These are phyloP conservation scores for Trichoderma lentiforme DNA, from an alignment of 2,329 filamentous ascomycete genomes.

Conservation along the genomic window DNA sequence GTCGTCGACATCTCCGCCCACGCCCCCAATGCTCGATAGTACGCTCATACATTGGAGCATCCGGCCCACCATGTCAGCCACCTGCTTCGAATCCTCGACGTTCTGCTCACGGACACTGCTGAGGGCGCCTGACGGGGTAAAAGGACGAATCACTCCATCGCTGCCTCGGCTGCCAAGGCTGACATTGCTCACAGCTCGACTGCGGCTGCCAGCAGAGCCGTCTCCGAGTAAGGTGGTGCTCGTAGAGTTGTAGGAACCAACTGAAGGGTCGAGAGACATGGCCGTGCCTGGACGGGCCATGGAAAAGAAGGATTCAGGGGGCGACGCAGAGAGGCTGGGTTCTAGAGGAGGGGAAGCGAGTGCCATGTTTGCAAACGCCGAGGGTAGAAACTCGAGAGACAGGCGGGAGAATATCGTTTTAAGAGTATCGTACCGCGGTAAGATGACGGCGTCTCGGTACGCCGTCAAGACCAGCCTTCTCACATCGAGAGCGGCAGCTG, in stretches of 20 bases:
- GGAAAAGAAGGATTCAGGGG: slow-evolving; percentile 45
- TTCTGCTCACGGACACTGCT: slow-evolving; percentile 54
- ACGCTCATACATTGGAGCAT: slow-evolving; percentile 98
- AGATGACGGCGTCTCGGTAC: slow-evolving; percentile 83
- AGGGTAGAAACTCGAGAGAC: slow-evolving; percentile 72
- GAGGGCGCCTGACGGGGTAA: slow-evolving; percentile 44
- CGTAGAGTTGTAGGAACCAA: slow-evolving; percentile 77
- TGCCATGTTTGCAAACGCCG: slow-evolving; percentile 49
- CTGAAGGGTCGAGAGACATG: slow-evolving; percentile 67
- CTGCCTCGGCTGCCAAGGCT: slow-evolving; percentile 57
- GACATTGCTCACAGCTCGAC: slow-evolving; percentile 83
- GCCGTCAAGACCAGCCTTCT: slow-evolving; percentile 82
- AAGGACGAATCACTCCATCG: slow-evolving; percentile 43
- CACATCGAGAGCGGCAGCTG: slow-evolving; percentile 68
- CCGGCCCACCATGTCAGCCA: slow-evolving; percentile 89
- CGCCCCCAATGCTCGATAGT: slow-evolving; percentile 66
- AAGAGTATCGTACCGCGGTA: slow-evolving; percentile 83
- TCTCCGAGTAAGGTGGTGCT: slow-evolving; percentile 75
- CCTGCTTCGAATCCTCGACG: slow-evolving; percentile 67
- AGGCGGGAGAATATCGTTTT: slow-evolving; percentile 88
- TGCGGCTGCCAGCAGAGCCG: slow-evolving; percentile 57
- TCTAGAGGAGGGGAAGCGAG: slow-evolving; percentile 52
- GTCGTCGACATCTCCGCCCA: slow-evolving; percentile 59
- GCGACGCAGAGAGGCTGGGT: slow-evolving; percentile 50
- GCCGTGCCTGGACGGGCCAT: slow-evolving; percentile 66